phyloP scores from a whole-genome alignment of 306 rosid species.

The Psophocarpus tetragonolobus region DNA sequence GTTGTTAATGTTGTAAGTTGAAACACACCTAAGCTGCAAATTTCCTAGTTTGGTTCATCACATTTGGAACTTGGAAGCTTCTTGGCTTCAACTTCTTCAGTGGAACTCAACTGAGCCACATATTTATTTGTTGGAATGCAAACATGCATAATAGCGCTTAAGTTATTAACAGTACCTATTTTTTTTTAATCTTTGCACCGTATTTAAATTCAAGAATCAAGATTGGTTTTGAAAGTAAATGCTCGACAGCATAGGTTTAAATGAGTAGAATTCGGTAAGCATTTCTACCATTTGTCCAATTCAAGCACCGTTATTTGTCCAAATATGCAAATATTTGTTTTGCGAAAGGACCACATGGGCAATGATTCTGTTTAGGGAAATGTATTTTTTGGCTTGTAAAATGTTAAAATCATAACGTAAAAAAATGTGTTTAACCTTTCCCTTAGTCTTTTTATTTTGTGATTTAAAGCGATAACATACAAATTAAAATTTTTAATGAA shows the following conservation, averaged over 20 bases:
- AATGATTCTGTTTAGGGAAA: too few relatives aligned
- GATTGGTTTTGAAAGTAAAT: background rate
- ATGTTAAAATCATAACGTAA: too few relatives aligned
- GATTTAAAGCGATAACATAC: too few relatives aligned
- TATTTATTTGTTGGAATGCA: background rate
- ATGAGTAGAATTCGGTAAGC: background rate
- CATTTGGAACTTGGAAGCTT: background rate
- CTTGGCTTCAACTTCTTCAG: background rate
- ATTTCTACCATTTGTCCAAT: background rate
- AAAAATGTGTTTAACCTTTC: too few relatives aligned
- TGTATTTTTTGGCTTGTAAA: too few relatives aligned
- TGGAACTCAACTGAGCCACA: background rate
- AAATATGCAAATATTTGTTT: too few relatives aligned
- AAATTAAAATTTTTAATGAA: too few relatives aligned
- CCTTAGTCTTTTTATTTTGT: too few relatives aligned
- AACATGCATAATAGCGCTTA: background rate
- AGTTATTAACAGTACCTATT: background rate
- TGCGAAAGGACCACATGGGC: too few relatives aligned
- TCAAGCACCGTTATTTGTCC: too few relatives aligned
- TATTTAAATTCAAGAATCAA: background rate
- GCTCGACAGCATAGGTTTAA: background rate
- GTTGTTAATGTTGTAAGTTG: too few relatives aligned
- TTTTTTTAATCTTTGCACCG: background rate
- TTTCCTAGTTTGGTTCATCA: background rate
- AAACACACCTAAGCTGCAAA: background rate